Base-by-base conservation (phyloP, 2,329 filamentous ascomycete genomes). In the Scedosporium dehoogii region DNA sequence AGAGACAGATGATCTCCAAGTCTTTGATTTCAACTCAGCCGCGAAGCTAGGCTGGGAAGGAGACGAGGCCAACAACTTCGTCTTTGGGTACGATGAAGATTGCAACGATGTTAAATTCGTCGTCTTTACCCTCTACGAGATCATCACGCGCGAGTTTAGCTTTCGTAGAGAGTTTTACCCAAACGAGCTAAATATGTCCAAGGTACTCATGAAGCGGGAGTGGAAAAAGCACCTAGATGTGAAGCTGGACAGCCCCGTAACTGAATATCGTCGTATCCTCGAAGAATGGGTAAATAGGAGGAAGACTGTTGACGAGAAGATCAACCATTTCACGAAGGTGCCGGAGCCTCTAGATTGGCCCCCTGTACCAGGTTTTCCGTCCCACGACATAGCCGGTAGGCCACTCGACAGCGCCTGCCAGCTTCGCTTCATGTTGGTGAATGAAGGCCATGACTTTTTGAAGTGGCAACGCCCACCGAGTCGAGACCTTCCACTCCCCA, bases 1-100 rank as follows among this genome's bases (percentile, higher is more conserved):
- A 4, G 46, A 60, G 10, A 74, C 72, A 16, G 69, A 76, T 58
- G 63, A 64, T 4, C 58, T 77, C 10, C 63, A 73, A 63, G 55
- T 77, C 1, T 74, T 76, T 57, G 74, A 76, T 67, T 76, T 76
- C 61, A 70, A 73, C 62, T 70, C 59, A 46, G 61, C 46, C 4
- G 46, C 46, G n/a, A 51, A 51, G 16, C n/a, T 51, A 23, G 46
- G 46, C 21, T 51, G 46, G 46, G 46, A 21, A 18, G 46, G 46
- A 18, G 46, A 51, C 16, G n/a, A 18, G 21, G 46, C 6, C 3
- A n/a, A 18, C 16, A 65, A 1, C 67, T 64, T 53, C 67, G 66
- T 16, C 70, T 73, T 14, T 64, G 63, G 7, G 41, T 68, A 67
- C 21, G 2, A 12, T 0, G 62, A 68, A 48, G 56, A 67, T 12